Evolutionary conservation across 345 rosid genomes (phyloP), one percentile per base, ranked within the genome.

Genomic region (Angophora floribunda): DNA sequence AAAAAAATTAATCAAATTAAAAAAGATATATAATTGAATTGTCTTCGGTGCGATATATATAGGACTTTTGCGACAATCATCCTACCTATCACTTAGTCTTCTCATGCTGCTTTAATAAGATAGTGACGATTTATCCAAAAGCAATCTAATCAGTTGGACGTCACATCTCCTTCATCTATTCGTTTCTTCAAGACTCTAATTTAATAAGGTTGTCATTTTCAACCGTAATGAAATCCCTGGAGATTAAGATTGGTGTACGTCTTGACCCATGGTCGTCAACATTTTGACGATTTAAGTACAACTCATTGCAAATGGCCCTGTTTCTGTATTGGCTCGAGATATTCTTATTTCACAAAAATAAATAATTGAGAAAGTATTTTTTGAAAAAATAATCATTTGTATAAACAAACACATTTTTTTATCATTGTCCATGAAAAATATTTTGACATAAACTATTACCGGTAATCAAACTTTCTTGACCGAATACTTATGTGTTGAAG

Each of bases 61-160:
- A 30, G 7, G 0, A 0, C 0, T 67, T 30, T 32, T 7, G 17
- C 0, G 12, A 32, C 4, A 67, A 67, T 2, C 32, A 30, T 32
- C 79, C 22, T 7, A 2, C 4, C 75, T 7, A 63, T 63, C 41
- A 13, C 14, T n/a, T 15, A 14, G 32, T 7, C 17, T 63, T 63
- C 75, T 17, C 75, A 17, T 63, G 41, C 36, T 7, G 3, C 9
- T 63, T n/a, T 63, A 28, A 63, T 63, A 63, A 28, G 32, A 32
- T 15, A 15, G 79, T 2, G 21, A 67, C 44, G 9, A 10, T 67
- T 4, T 44, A 30, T 67, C 30, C 22, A 67, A 67, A 3, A 9
- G 45, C 44, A 67, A n/a, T 63, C 75, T 13, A 63, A 67, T 67
- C 79, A 67, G 41, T 32, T 30, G 41, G 44, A 4, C 15, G 7